Base-by-base conservation (phyloP, 768 basidiomycete genomes). In the Dacryopinax primogenitus region DNA sequence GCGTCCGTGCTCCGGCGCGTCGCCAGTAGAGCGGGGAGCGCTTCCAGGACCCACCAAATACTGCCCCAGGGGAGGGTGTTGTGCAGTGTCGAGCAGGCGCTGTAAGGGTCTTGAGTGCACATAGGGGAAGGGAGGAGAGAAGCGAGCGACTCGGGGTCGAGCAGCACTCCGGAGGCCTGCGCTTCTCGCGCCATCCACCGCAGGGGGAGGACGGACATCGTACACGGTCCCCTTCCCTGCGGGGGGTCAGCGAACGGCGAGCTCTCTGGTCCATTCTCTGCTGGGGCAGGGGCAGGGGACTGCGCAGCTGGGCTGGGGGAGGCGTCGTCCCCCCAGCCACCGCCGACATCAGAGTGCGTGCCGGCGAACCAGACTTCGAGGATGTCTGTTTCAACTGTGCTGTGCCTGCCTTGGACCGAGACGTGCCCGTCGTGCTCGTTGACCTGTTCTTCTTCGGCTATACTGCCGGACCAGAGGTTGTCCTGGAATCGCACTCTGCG, bases 331-430 rank as follows among this genome's bases (percentile, higher is more conserved):
- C 13, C 45, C 15, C 33, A 58, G 2, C 35, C 35, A 18, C 47
- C 62, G 15, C 66, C 66, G 44, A 67, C 35, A 39, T 67, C 62
- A 26, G 23, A 30, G 32, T 67, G 66, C 35, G 34, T 32, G 1
- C 66, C 66, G 3, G 45, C 2, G 45, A 67, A 67, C 62, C 62
- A 67, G 3, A 67, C 61, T 33, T 67, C 62, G 26, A 58, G 51
- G 23, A 58, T 58, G 51, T 58, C 51, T 3, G 51, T 58, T 30
- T 58, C 32, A 30, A 58, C 6, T 30, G 23, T 58, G 26, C 7
- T 58, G 9, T 58, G 26, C 30, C 26, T 23, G 30, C 13, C 32
- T 23, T 28, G 26, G 51, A 58, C 9, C 26, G 23, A 23, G 51
- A 58, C 9, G 15, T 32, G 51, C 26, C 51, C 51, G 51, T 32